phyloP scores from a whole-genome alignment of 2,329 filamentous ascomycete species.

The Scedosporium minutisporum region DNA sequence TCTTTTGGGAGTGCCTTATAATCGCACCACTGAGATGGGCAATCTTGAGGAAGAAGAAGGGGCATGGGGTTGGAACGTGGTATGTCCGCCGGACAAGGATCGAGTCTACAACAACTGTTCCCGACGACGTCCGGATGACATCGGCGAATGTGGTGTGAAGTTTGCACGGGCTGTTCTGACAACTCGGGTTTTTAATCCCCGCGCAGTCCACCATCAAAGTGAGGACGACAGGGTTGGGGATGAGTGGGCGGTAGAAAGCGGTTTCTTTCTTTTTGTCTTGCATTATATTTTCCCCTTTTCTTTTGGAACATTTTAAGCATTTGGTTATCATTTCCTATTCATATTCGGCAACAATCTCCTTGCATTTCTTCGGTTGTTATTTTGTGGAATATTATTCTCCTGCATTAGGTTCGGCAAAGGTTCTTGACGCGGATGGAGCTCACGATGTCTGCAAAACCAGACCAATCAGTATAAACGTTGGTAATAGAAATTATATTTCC shows the following conservation, averaged over 20 bases:
- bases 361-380: not conserved
- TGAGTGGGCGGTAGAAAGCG: too few relatives aligned
- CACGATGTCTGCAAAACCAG: not conserved
- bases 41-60: not conserved
- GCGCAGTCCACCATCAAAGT: too few relatives aligned
- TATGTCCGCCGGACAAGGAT: not conserved
- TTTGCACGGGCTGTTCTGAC: not conserved
- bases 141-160: not conserved
- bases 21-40: not conserved
- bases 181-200: too few relatives aligned
- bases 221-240: too few relatives aligned
- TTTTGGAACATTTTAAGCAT: not conserved
- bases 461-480: not conserved
- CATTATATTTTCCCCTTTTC: not conserved
- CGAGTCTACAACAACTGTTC: not conserved
- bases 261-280: too few relatives aligned
- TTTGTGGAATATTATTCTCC: not conserved
- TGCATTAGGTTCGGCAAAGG: not conserved
- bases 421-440: too few relatives aligned
- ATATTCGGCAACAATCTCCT: not conserved
- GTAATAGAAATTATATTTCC: not conserved
- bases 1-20: constrained; percentile 5
- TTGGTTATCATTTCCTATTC: too few relatives aligned
- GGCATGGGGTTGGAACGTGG: not conserved
- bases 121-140: not conserved